A percentile compares a stretch with the other conserved stretches of the same genome.
These are phyloP conservation scores for Cenchrus fungigraminus DNA, from an alignment of 176 grass and related monocot species.

Conservation along the genomic window DNA sequence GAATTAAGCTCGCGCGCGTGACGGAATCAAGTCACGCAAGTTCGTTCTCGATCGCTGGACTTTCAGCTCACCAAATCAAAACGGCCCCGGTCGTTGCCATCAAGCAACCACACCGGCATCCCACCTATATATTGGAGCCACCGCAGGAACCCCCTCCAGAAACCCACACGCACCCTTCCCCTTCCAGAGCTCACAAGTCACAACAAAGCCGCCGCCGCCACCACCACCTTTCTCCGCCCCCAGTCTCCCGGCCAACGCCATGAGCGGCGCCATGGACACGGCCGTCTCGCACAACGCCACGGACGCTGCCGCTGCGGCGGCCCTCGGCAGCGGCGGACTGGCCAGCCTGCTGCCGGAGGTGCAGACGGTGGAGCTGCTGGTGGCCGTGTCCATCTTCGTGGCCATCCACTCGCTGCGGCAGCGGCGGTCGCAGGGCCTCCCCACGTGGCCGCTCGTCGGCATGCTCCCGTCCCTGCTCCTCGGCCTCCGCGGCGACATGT, in stretches of 20 bases:
- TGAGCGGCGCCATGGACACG: conserved; percentile 29
- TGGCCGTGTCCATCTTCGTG: conserved; percentile 75
- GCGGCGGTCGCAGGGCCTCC: conserved; percentile 57
- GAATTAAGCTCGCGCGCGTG: neutral
- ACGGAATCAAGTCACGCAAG: neutral
- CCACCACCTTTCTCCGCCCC: neutral
- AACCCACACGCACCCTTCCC: neutral
- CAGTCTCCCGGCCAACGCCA: conserved; percentile 12
- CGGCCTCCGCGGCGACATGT: conserved; percentile 73
- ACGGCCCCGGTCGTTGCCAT: conserved; percentile 47
- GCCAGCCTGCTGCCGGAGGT: conserved; percentile 50
- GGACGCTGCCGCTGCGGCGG: neutral
- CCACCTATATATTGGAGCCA: conserved; percentile 50
- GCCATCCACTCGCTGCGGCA: conserved; percentile 69
- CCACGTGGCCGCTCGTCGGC: conserved; percentile 76
- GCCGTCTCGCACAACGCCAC: conserved; percentile 30
- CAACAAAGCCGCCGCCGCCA: neutral
- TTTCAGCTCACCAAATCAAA: conserved; percentile 85
- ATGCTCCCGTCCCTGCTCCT: conserved; percentile 91
- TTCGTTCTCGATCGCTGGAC: neutral
- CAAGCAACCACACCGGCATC: conserved; percentile 13
- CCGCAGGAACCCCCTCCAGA: conserved; percentile 3
- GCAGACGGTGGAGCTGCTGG: conserved; percentile 65
- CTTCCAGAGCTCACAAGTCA: neutral
- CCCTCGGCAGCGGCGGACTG: neutral